Base-by-base conservation (phyloP, 768 basidiomycete species). In the Amanita muscaria region DNA sequence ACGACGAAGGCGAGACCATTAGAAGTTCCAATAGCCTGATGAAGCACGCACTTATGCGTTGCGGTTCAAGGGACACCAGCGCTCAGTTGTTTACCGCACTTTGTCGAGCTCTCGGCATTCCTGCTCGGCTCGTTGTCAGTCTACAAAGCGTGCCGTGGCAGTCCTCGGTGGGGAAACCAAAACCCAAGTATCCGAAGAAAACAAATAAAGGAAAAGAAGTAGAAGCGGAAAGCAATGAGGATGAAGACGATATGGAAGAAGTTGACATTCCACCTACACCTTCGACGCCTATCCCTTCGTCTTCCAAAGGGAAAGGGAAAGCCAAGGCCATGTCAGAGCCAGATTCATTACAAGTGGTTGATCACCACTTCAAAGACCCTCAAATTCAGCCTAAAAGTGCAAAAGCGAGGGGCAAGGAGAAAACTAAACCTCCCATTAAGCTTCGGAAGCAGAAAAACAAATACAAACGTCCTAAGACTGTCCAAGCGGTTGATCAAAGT, bases 61-160 rank as follows among this genome's bases (percentile, higher is more conserved):
- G 64, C 48, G 96, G 93, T 5, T 85, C 81, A 18, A 73, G 88
- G 49, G 96, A 99, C 59, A 77, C 78, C 30, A 86, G 85, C 47
- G 85, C 90, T 1, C 90, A 94, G 53, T 72, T 98, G 3, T 98
- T 97, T 59, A 93, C 91, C 4, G 80, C 88, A 1, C 68, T 96
- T 0, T 89, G 90, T 60, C 74, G 96, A 16, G 88, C 80, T 5
- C 70, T 97, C 5, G 84, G 81, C 9, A 79, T 98, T 15, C 92
- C 92, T 0, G 77, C 91, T 5, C 70, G 96, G 37, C 68, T 98
- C 41, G 85, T 97, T 8, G 83, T 83, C 51, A 94, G 89, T 56
- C 63, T 99, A 34, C 94, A 98, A 62, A 81, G 88, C 42, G 80
- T 97, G 8, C 89, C 91, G 8, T 97, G 92, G 92, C 76, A 91